phyloP scores from a whole-genome alignment of 2,329 filamentous ascomycete species.

The Penicillium digitatum region DNA sequence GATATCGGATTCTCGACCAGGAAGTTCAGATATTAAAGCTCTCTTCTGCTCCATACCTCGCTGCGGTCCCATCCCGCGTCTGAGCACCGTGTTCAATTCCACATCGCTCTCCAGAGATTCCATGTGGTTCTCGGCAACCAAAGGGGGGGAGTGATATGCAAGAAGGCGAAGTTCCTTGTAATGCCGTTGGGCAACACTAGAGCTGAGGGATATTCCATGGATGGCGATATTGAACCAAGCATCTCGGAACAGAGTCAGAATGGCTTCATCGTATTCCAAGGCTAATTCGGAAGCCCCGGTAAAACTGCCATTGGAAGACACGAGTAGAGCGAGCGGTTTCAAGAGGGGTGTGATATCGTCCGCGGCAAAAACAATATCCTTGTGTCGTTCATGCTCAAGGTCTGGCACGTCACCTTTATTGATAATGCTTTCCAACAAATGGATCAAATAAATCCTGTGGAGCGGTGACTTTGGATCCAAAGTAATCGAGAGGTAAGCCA shows the following conservation, averaged over 20 bases:
- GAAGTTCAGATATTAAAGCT: constrained; percentile 67
- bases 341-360: constrained; percentile 84
- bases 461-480: constrained; percentile 63
- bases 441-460: constrained; percentile 77
- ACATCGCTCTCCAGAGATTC: constrained; percentile 94
- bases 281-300: constrained; percentile 28
- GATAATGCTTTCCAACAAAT: constrained; percentile 81
- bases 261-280: constrained; percentile 58
- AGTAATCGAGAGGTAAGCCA: constrained; percentile 72
- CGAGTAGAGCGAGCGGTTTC: constrained; percentile 79
- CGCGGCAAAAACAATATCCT: constrained; percentile 76
- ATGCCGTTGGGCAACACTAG: constrained; percentile 68
- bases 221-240: constrained; percentile 98
- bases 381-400: constrained; percentile 66
- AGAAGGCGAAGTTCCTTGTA: constrained; percentile 74
- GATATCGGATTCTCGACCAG: constrained; percentile 73
- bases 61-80: constrained; percentile 76
- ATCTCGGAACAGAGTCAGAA: constrained; percentile 72
- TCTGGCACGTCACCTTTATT: constrained; percentile 84
- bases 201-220: constrained; percentile 78
- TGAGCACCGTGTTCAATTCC: constrained; percentile 88
- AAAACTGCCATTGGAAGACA: constrained; percentile 50
- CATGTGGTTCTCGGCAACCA: constrained; percentile 82
- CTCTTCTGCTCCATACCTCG: constrained; percentile 73
- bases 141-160: constrained; percentile 78